phyloP scores from a whole-genome alignment of 352 stramenopile genomes.

The Phytopythium chamaehyphon region DNA sequence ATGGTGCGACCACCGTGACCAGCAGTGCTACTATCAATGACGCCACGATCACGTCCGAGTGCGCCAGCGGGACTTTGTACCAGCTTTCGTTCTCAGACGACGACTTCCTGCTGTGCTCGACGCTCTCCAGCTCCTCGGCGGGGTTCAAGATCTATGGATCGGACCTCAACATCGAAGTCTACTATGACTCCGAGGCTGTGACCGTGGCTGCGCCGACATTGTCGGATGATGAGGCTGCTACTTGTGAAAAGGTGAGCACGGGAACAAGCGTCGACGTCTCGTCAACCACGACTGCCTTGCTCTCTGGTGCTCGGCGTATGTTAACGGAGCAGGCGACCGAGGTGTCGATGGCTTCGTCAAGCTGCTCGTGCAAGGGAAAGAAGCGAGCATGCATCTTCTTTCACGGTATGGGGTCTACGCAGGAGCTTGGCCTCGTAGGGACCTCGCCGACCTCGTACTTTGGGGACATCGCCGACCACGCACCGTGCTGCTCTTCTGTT shows the following conservation, averaged over 20 bases:
- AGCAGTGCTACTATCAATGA: conserved; percentile 6
- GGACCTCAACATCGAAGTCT: conserved; percentile 26
- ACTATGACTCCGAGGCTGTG: conserved; percentile 7
- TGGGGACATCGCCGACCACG: conserved; percentile 30
- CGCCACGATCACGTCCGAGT: conserved; percentile 4
- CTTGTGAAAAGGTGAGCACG: not conserved
- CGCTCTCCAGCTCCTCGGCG: conserved; percentile 2
- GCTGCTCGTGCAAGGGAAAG: conserved; percentile 25
- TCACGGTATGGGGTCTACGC: conserved; percentile 32
- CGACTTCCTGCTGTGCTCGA: conserved; percentile 33
- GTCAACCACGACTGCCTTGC: conserved; percentile 1
- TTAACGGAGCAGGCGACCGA: conserved; percentile 1
- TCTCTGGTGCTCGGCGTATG: not conserved
- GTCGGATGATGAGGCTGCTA: not conserved
- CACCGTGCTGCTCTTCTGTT: conserved; percentile 37
- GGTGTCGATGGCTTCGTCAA: conserved; percentile 11
- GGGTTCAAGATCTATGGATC: conserved; percentile 22
- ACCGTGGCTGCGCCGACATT: not conserved
- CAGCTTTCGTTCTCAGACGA: conserved; percentile 21
- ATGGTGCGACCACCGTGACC: conserved; percentile 7
- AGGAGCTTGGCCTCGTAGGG: conserved; percentile 18
- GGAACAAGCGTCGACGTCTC: not conserved
- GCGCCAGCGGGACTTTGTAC: conserved; percentile 10
- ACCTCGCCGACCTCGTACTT: conserved; percentile 29
- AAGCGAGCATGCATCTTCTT: conserved; percentile 42